Base-by-base conservation (phyloP, 2,329 filamentous ascomycete species). In the Monosporascus sp. region DNA sequence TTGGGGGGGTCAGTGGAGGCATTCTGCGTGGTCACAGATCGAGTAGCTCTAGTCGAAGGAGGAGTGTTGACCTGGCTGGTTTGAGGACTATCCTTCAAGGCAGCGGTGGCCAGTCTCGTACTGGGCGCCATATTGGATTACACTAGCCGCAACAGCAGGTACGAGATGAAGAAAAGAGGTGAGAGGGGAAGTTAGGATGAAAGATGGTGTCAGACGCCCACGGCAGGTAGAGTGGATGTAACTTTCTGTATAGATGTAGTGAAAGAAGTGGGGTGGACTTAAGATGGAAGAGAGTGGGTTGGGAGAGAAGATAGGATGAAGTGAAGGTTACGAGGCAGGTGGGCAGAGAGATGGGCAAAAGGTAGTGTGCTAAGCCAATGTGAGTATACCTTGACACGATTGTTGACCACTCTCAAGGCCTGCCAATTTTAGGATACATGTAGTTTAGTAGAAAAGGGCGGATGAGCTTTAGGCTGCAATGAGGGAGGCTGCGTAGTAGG, bases 81-180 rank as follows among this genome's bases (percentile, higher is more conserved):
- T 5, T 31, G 51, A 45, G 48, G 35, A n/a, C 18, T 40, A 18
- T 49, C 37, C 26, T 54, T 50, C 43, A 28, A 46, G 37, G 31
- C 53, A 24, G 48, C 59, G n/a, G 48, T 35, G 9, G 62, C 58
- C 35, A 57, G 51, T 45, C 61, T 52, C 37, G 62, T 66, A 22
- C 51, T 55, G 2, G 63, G 63, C 41, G 64, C 57, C 65, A 66
- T 68, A 2, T n/a, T 54, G 49, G 15, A 43, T 28, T 22, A 37
- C 37, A 22, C 20, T 48, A 49, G 9, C 28, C 18, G 43, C 22
- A 52, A 50, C n/a, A 14, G 28, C 11, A 18, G 51, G n/a, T 17
- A 11, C 20, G 18, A 11, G 20, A n/a, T 17, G 37, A 38, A 49
- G 31, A 48, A 35, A 49, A 37, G 45, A 31, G 28, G 20, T 11